Base-by-base conservation (phyloP, 257 asterid genomes). In the Solanum clarkiae region DNA sequence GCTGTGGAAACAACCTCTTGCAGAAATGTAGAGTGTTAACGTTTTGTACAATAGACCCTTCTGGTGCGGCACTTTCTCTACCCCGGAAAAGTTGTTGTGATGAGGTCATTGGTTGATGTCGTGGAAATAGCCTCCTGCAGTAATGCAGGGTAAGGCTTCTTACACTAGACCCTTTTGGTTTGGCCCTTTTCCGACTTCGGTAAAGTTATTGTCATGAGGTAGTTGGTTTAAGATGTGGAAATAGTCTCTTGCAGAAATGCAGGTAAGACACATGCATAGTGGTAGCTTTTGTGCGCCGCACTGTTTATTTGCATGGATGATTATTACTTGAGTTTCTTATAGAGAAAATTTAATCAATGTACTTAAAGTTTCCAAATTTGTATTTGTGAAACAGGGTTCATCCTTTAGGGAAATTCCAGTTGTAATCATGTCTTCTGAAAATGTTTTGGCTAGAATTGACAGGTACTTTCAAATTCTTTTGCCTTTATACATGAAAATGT, bases 371-470 rank as follows among this genome's bases (percentile, higher is more conserved):
- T 69, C 20, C 6, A 16, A 60, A 81, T 86, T 83, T 89, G 79
- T 59, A 40, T 15, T 80, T 85, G 63, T 86, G 7, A 86, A 89
- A 77, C 95, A 95, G 99, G 97, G 98, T 36, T 96, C 99, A 70
- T 91, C 97, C 68, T 94, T 96, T 26, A 87, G 95, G 88, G 96
- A 96, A 93, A 90, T 94, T 54, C 99, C 99, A 62, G 99, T 96
- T 71, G 99, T 96, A 83, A 94, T 96, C 81, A 94, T 96, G 99
- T 96, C 99, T 22, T 96, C 98, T 16, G 99, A 94, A 86, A 94
- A 96, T 86, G 89, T 94, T 88, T 88, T 93, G 89, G 87, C 98
- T 59, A 90, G 99, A 86, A 93, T 96, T 75, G 94, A 94, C 90
- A 94, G 98, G 99, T 96, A 90, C 74, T 85, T 81, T 57, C 63